Evolutionary conservation across 345 rosid genomes (phyloP).

Genomic region (Schrenkiella parvula): DNA sequence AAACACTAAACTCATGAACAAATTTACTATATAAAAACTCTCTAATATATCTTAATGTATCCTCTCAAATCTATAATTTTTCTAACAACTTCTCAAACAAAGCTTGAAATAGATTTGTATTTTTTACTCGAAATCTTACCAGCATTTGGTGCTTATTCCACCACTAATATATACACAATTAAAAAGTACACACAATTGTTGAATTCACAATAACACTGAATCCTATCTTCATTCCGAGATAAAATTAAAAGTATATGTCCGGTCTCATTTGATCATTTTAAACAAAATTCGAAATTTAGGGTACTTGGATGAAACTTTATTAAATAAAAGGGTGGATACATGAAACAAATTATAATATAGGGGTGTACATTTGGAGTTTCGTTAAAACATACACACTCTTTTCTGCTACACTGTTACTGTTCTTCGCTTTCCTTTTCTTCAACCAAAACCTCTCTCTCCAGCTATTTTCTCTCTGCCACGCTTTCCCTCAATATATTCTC

Average conservation of each 20-base stretch:
- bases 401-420: slow-evolving; percentile 10
- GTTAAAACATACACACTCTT: background rate
- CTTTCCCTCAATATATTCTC: slow-evolving; percentile 16
- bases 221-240: background rate
- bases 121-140: too few species aligned
- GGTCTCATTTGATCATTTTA: background rate
- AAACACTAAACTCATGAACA: too few species aligned
- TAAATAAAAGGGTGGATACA: background rate
- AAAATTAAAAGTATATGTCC: background rate
- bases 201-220: background rate
- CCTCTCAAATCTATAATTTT: too few species aligned
- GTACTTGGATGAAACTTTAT: background rate
- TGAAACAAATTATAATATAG: background rate
- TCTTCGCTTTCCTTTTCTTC: background rate
- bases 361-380: background rate
- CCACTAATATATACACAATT: too few species aligned
- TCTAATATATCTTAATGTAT: too few species aligned
- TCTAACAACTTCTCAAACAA: too few species aligned
- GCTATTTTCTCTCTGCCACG: slow-evolving; percentile 20
- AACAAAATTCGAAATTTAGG: background rate
- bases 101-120: too few species aligned
- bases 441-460: slow-evolving; percentile 15
- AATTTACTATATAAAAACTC: too few species aligned
- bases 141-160: too few species aligned
- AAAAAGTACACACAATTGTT: too few species aligned